Base-by-base conservation (phyloP, 2,329 filamentous ascomycete species). In the Trichophyton simii region DNA sequence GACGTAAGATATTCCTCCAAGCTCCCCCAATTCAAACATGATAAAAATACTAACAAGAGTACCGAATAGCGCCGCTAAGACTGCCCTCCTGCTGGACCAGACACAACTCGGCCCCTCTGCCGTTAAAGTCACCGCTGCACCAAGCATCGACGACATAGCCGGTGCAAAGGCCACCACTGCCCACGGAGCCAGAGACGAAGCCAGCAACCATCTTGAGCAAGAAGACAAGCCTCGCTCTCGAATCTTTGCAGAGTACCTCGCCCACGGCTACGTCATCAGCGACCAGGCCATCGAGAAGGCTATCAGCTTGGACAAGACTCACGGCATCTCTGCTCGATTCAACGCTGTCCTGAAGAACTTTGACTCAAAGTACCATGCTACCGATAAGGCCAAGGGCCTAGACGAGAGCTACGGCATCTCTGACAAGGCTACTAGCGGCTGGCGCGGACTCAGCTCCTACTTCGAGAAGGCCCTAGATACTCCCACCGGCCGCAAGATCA, bases 141-240 rank as follows among this genome's bases (percentile, higher is more conserved):
- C 85, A 66, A 82, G 83, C 58, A 80, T 87, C 65, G 86, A 85
- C 66, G 81, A 88, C 62, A 77, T 83, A 59, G 78, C 80, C 59
- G 82, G 83, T 58, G 80, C 82, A 57, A 84, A 87, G 66, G 77
- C 79, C 60, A 77, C 83, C 57, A 79, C 80, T 64, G 79, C 78
- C 63, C 78, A 80, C 63, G 75, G 78, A 44, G 71, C 73, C 59
- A 81, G 82, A 67, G 76, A 77, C 62, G 82, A 86, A 63, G 80
- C 76, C 61, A 69, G 73, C 59, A 81, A 90, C 68, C 84, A 91
- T 68, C 86, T 97, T 69, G 85, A 87, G 13, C 94, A 99, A 73
- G 94, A 99, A 77, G 91, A 97, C 80, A 99, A 99, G 82, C 94
- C 94, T 15, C 88, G 91, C 69, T 85, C 88, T 46, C 89, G 94